Evolutionary conservation across 2,329 filamentous ascomycete species (phyloP).

Genomic region (Claviceps paspali): DNA sequence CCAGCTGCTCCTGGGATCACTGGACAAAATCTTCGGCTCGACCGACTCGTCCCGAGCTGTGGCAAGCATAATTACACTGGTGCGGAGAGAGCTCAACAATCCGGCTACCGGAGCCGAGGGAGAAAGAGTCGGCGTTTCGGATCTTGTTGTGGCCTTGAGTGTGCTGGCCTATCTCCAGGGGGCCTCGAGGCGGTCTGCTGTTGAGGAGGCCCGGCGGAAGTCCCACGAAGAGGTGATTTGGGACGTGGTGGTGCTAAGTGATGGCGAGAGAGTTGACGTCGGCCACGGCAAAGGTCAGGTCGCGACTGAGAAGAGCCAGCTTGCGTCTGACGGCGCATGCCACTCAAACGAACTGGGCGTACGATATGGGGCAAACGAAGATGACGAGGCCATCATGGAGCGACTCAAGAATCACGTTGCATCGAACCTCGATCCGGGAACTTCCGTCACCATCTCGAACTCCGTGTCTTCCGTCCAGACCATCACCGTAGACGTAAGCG

Average conservation of each 20-base stretch:
- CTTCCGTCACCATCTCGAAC: constrained; percentile 44
- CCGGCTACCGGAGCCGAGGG: constrained; percentile 43
- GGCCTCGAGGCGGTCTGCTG: constrained; percentile 34
- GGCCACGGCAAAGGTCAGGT: constrained; percentile 11
- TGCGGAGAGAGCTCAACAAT: constrained; percentile 49
- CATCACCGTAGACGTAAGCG: constrained; percentile 48
- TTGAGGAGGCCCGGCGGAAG: constrained; percentile 31
- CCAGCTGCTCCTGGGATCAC: constrained; percentile 39
- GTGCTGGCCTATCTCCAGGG: constrained; percentile 47
- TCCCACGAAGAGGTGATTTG: constrained; percentile 43
- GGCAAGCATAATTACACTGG: constrained; percentile 48
- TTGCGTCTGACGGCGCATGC: neutral
- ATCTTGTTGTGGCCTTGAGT: constrained; percentile 45
- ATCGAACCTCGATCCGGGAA: constrained; percentile 37
- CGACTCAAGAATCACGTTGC: constrained; percentile 38
- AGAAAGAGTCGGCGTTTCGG: constrained; percentile 43
- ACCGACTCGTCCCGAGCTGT: constrained; percentile 56
- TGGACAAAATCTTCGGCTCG: constrained; percentile 51
- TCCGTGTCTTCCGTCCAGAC: constrained; percentile 45
- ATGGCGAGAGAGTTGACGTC: constrained; percentile 42
- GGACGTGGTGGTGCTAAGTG: constrained; percentile 49
- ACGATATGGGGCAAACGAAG: constrained; percentile 8
- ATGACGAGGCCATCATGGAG: constrained; percentile 26
- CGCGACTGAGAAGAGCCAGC: constrained; percentile 13
- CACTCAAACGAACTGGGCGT: constrained; percentile 2